These are phyloP conservation scores for Hypoxylon rubiginosum DNA, from an alignment of 2,329 filamentous ascomycete species.

Conservation along the genomic window DNA sequence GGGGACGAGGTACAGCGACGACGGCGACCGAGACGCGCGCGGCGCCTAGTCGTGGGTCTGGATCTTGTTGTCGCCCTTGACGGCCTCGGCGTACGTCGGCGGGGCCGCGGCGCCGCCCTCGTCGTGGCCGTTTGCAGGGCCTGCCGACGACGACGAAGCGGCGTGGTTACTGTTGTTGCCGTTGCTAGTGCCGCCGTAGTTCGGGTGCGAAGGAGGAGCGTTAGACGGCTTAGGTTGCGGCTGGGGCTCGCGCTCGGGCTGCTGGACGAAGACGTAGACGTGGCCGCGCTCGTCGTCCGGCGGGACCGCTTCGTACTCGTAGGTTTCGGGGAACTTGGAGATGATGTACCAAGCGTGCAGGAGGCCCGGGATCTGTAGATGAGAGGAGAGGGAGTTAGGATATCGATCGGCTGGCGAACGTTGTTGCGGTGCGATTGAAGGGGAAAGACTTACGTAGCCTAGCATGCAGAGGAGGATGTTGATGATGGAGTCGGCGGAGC, in stretches of 20 bases:
- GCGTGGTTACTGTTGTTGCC: constrained; percentile 44
- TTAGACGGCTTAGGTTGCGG: constrained; percentile 46
- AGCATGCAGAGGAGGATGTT: constrained; percentile 91
- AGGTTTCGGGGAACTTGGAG: constrained; percentile 84
- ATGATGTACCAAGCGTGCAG: constrained; percentile 99
- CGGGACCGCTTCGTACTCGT: constrained; percentile 76
- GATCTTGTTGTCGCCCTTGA: constrained; percentile 91
- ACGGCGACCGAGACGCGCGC: neutral
- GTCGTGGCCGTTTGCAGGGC: constrained; percentile 56
- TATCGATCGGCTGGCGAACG: constrained; percentile 47
- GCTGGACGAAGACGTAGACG: constrained; percentile 78
- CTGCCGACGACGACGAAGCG: constrained; percentile 46
- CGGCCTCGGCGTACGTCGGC: constrained; percentile 90
- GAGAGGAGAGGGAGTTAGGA: constrained; percentile 40
- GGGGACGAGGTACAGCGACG: neutral
- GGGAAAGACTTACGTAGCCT: constrained; percentile 67
- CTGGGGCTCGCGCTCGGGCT: constrained; percentile 48
- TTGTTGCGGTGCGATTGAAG: constrained; percentile 3
- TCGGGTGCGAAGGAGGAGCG: constrained; percentile 51
- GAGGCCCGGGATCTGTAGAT: constrained; percentile 78
- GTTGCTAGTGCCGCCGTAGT: constrained; percentile 61
- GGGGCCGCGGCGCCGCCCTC: constrained; percentile 63
- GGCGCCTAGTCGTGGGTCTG: constrained; percentile 72
- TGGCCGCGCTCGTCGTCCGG: constrained; percentile 67
- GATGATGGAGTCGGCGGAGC: constrained; percentile 91